Conservation (phyloP, 768 basidiomycete species). For the Lyophyllum shimeji region DNA sequence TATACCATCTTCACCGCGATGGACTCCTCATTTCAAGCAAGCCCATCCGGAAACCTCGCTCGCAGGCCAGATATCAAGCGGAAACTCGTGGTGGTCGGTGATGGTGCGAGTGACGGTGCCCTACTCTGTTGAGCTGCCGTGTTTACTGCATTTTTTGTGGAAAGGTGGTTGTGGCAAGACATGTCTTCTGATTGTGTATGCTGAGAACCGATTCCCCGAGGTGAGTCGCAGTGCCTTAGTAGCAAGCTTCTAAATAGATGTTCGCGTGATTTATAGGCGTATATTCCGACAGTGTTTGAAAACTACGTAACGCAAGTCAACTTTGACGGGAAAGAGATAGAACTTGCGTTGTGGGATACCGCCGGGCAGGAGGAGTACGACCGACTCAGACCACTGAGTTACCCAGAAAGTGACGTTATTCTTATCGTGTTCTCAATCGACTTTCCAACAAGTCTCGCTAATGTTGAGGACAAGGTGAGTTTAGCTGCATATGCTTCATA, state of each 20-base stretch:
- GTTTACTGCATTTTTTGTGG: constrained; percentile 17
- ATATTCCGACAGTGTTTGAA: constrained; percentile 93
- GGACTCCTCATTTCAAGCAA: constrained; percentile 26
- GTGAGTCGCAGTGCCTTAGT: constrained; percentile 39
- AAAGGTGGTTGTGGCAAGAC: constrained; percentile 89
- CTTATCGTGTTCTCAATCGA: constrained; percentile 94
- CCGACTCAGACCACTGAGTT: constrained; percentile 79
- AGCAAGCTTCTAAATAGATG: constrained; percentile 15
- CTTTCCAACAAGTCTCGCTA: constrained; percentile 87
- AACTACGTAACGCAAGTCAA: constrained; percentile 89
- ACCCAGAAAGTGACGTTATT: constrained; percentile 88
- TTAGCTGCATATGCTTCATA: not conserved
- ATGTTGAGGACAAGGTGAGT: constrained; percentile 85
- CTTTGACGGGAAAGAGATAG: constrained; percentile 86
- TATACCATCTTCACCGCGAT: constrained; percentile 18
- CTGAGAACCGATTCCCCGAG: constrained; percentile 95
- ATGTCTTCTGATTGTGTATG: constrained; percentile 94
- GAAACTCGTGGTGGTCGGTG: constrained; percentile 87
- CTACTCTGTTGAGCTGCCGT: constrained; percentile 2
- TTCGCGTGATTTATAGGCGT: constrained; percentile 54
- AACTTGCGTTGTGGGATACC: constrained; percentile 98
- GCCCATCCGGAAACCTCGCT: constrained; percentile 25
- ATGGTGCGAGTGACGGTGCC: constrained; percentile 51
- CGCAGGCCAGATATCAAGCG: constrained; percentile 79
- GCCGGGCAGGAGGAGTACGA: constrained; percentile 98